Conservation (phyloP, 2,329 filamentous ascomycete species). For the Colletotrichum horii region DNA sequence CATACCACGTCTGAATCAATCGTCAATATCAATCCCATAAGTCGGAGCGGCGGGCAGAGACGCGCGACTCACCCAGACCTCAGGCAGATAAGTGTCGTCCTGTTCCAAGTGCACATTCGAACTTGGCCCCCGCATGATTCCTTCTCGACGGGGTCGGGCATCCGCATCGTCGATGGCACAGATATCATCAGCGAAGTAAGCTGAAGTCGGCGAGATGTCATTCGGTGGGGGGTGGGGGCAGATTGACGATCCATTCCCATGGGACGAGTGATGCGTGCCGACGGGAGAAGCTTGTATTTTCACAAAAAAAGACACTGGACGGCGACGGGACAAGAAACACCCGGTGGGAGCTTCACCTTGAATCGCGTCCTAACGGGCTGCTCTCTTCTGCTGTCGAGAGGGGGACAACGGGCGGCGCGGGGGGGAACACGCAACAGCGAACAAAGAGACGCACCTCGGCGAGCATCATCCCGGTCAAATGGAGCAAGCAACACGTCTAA, state of each 20-base stretch:
- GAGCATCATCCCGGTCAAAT: not conserved
- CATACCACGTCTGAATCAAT: constrained; percentile 18
- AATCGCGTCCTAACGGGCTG: not conserved
- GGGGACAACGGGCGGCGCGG: not conserved
- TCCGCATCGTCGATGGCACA: not conserved
- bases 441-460: not conserved
- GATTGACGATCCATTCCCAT: not conserved
- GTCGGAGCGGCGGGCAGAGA: not conserved
- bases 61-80: constrained; percentile 21
- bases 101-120: constrained; percentile 11
- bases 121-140: constrained; percentile 14
- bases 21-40: not conserved
- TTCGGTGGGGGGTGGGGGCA: not conserved
- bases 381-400: not conserved
- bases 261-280: not conserved
- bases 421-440: not conserved
- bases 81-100: constrained; percentile 22
- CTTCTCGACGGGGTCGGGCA: not conserved
- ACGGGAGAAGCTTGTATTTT: not conserved
- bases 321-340: not conserved
- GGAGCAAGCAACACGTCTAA: not conserved
- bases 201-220: not conserved
- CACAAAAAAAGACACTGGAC: not conserved
- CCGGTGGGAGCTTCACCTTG: not conserved
- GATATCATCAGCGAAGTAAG: not conserved